Conservation (phyloP, 1,284 basidiomycete genomes). For the Apiotrichum akiyoshidainum region DNA sequence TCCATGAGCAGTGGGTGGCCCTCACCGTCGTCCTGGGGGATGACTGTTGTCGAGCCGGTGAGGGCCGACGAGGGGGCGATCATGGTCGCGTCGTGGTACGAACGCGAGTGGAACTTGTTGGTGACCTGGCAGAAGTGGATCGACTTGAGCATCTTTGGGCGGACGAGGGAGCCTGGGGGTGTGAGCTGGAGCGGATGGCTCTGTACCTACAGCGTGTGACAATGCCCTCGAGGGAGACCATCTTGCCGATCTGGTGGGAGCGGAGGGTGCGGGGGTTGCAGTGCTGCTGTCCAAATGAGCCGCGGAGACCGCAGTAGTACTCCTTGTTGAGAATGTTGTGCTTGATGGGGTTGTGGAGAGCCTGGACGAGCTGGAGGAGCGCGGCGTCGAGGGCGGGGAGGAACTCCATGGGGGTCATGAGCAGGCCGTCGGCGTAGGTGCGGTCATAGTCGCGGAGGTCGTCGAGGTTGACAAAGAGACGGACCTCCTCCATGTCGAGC, state of each 20-base stretch:
- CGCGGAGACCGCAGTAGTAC: slow-evolving; percentile 85
- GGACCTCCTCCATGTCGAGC: slow-evolving; percentile 77
- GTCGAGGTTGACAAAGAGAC: slow-evolving; percentile 94
- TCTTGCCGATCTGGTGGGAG: slow-evolving; percentile 84
- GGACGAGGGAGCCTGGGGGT: slow-evolving; percentile 72
- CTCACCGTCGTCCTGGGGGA: slow-evolving; percentile 88
- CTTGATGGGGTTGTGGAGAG: slow-evolving; percentile 74
- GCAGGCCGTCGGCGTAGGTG: slow-evolving; percentile 65
- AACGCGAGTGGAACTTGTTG: slow-evolving; percentile 75
- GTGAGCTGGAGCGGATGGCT: neutral
- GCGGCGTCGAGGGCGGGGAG: slow-evolving; percentile 92
- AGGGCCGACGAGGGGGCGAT: slow-evolving; percentile 61
- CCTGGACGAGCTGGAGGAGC: slow-evolving; percentile 69
- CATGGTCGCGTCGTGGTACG: slow-evolving; percentile 90
- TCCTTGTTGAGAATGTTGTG: slow-evolving; percentile 74
- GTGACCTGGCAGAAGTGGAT: slow-evolving; percentile 92
- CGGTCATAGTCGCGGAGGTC: slow-evolving; percentile 92
- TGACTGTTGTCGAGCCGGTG: slow-evolving; percentile 71
- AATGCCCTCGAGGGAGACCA: slow-evolving; percentile 97
- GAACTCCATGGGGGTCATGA: slow-evolving; percentile 83
- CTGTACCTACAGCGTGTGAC: slow-evolving; percentile 75
- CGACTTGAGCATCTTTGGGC: slow-evolving; percentile 96
- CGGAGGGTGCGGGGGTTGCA: slow-evolving; percentile 90
- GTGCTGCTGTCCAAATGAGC: slow-evolving; percentile 98
- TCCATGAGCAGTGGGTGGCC: slow-evolving; percentile 85